A percentile compares a stretch with the other conserved stretches of the same genome.
Evolutionary conservation across 257 asterid species (phyloP).

Genomic region (Solanum gandarillasii): DNA sequence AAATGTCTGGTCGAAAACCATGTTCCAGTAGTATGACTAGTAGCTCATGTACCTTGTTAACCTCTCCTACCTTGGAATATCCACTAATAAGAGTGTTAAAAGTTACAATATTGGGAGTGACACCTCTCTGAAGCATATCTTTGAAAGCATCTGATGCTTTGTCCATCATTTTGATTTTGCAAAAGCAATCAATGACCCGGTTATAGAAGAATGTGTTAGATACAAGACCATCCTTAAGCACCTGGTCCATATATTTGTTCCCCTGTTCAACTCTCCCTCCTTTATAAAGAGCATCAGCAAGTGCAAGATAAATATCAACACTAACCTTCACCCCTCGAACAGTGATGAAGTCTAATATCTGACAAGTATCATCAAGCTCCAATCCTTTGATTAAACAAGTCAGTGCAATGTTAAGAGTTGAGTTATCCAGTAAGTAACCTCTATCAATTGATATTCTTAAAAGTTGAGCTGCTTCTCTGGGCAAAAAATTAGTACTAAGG

Average conservation of each 20-base stretch:
- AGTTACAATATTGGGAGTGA: constrained; percentile 59
- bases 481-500: constrained; percentile 41
- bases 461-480: constrained; percentile 39
- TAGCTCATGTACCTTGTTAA: constrained; percentile 36
- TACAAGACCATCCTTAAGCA: constrained; percentile 35
- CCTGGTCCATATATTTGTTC: constrained; percentile 35
- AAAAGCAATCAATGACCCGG: constrained; percentile 72
- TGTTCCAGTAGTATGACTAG: constrained; percentile 41
- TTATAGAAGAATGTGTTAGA: constrained; percentile 47
- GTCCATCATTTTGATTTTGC: constrained; percentile 60
- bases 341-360: constrained; percentile 40
- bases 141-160: constrained; percentile 43
- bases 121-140: constrained; percentile 42
- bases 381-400: constrained; percentile 59
- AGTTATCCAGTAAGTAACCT: constrained; percentile 61
- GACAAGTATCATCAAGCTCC: constrained; percentile 49
- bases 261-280: constrained; percentile 49
- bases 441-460: constrained; percentile 23
- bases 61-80: constrained; percentile 47
- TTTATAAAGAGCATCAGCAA: constrained; percentile 47
- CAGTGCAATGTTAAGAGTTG: constrained; percentile 42
- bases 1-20: constrained; percentile 60
- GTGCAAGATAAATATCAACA: constrained; percentile 37
- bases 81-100: constrained; percentile 75
- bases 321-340: constrained; percentile 40